Base-by-base conservation (phyloP, 1,139 yeast genomes). In the Sugiyamaella castrensis region DNA sequence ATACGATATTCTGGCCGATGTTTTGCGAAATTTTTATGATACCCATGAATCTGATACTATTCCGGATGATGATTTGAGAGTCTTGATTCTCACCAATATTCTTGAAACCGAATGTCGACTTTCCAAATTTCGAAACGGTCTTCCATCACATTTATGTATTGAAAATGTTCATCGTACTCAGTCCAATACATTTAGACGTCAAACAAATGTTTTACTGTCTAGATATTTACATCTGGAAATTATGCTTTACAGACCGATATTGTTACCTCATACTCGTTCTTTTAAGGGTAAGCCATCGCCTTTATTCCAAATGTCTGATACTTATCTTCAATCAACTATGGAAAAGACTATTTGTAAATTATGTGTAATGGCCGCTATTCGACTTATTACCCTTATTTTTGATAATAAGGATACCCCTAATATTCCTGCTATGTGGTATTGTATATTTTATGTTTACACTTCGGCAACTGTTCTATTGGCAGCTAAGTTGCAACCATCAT, bases 401-500 rank as follows among this genome's bases (percentile, higher is more conserved):
- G 48, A 44, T 28, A 40, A 51, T 43, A 43, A 41, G 32, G 43
- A 43, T 30, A 39, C 51, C n/a, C 45, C 53, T 5, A 43, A 48
- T 28, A 34, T 55, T 3, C 61, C 61, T 3, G 55, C 53, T 2
- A 44, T 53, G 46, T 57, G 61, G 61, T 53, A 53, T 35, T 38
- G 47, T 30, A 49, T 55, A 2, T 56, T 49, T 42, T 56, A 54
- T 37, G 49, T 50, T 10, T 56, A 56, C 39, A 53, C 57, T 7
- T 48, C 61, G 4, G 57, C 59, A 3, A 40, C 55, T 11, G 58
- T 53, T 2, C 46, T 57, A 35, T 37, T 57, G 36, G 57, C 56
- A 9, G 58, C 58, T 15, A 55, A 48, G 37, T 43, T 57, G 4
- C 52, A 46, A 37, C 59, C 60, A 5, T 28, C 47, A 1, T 31